Percentiles rank a stretch among this genome's conserved stretches.
phyloP scores from a whole-genome alignment of 768 basidiomycete genomes.

The Auriscalpium vulgare region DNA sequence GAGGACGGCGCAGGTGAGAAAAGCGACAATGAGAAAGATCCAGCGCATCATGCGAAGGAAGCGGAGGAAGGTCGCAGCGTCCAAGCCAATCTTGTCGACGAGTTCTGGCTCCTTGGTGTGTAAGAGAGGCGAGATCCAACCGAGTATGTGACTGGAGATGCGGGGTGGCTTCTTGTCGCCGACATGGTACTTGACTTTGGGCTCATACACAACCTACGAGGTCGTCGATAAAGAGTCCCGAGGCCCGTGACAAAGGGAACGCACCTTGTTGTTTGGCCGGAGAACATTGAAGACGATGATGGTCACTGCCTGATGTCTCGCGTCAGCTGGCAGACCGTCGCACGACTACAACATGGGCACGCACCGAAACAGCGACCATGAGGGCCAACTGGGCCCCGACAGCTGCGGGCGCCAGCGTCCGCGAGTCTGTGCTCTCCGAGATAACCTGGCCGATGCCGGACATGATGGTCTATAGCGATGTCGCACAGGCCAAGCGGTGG shows the following conservation, averaged over 20 bases:
- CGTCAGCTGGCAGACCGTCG: background rate
- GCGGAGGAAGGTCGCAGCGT: constrained; percentile 88
- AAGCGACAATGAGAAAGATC: constrained; percentile 57
- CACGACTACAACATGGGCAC: constrained; percentile 20
- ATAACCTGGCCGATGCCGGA: constrained; percentile 26
- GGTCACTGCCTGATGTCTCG: constrained; percentile 44
- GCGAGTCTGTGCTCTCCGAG: constrained; percentile 24
- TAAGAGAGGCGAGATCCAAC: constrained; percentile 85
- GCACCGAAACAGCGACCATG: constrained; percentile 67
- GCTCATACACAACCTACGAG: constrained; percentile 77
- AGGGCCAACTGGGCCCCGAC: constrained; percentile 72
- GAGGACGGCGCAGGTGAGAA: constrained; percentile 62
- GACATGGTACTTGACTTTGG: constrained; percentile 86
- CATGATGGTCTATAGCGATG: constrained; percentile 16
- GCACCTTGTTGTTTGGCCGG: constrained; percentile 83
- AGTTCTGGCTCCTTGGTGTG: constrained; percentile 85
- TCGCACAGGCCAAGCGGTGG: too few relatives aligned
- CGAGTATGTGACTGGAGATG: constrained; percentile 75
- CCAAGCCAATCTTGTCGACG: constrained; percentile 81
- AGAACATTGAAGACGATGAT: constrained; percentile 75
- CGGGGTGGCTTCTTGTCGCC: constrained; percentile 71
- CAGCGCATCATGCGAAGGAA: constrained; percentile 81
- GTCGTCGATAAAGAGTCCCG: background rate
- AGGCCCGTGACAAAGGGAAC: constrained; percentile 1
- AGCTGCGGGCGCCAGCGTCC: constrained; percentile 74